A percentile compares a stretch with the other conserved stretches of the same genome.
phyloP scores from a whole-genome alignment of 345 rosid genomes.

The Citrus sinensis region DVS_A1.0 CM039165.1:33254501-33255000 shows the following conservation, averaged over 20 bases:
- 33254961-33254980: constrained; percentile 65
- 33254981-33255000: constrained; percentile 85
- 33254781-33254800: constrained; percentile 50
- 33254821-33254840: neutral
- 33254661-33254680: neutral
- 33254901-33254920: constrained; percentile 33
- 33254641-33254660: neutral
- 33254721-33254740: neutral
- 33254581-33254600: neutral
- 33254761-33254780: constrained; percentile 50
- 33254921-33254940: constrained; percentile 50
- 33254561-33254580: neutral
- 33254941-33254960: constrained; percentile 46
- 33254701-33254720: neutral
- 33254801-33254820: neutral
- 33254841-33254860: neutral
- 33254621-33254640: neutral
- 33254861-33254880: neutral
- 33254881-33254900: constrained; percentile 26
- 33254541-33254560: neutral
- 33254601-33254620: neutral
- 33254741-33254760: constrained; percentile 33
- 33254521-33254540: neutral
- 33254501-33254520: neutral
- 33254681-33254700: neutral